Evolutionary conservation across 2,329 filamentous ascomycete species (phyloP).

Genomic region (Fusarium sp.): DNA sequence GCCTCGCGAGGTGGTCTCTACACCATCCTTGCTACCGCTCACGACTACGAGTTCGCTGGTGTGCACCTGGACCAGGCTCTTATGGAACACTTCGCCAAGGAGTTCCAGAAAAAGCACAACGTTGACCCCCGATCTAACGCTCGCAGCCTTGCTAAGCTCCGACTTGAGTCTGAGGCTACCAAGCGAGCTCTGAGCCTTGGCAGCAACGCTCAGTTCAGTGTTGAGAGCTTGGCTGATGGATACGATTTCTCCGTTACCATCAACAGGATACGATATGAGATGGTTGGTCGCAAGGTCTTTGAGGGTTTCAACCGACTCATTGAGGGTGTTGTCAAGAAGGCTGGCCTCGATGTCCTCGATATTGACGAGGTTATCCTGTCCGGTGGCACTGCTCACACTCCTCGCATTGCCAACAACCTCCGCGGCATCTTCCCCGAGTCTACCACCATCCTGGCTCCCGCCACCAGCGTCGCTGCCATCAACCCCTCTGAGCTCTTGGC

Average conservation of each 20-base stretch:
- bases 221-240: conserved; percentile 89
- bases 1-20: conserved; percentile 96
- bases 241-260: conserved; percentile 91
- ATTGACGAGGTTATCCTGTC: conserved; percentile 94
- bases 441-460: conserved; percentile 83
- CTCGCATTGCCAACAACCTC: conserved; percentile 87
- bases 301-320: conserved; percentile 88
- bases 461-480: conserved; percentile 79
- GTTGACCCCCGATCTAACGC: conserved; percentile 85
- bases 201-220: conserved; percentile 87
- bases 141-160: conserved; percentile 88
- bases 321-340: conserved; percentile 88
- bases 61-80: conserved; percentile 88
- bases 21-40: conserved; percentile 89
- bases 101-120: conserved; percentile 97
- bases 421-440: conserved; percentile 81
- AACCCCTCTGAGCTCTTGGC: conserved; percentile 93
- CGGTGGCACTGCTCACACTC: conserved; percentile 92
- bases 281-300: conserved; percentile 86
- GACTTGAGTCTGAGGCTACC: conserved; percentile 87
- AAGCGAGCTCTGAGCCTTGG: conserved; percentile 94
- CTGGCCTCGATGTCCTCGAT: conserved; percentile 89
- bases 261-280: conserved; percentile 93
- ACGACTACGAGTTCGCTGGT: conserved; percentile 95
- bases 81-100: conserved; percentile 97